Evolutionary conservation across 2,329 filamentous ascomycete genomes (phyloP), one percentile per base, ranked within the genome.

Genomic region (Dendryphion nanum): DNA sequence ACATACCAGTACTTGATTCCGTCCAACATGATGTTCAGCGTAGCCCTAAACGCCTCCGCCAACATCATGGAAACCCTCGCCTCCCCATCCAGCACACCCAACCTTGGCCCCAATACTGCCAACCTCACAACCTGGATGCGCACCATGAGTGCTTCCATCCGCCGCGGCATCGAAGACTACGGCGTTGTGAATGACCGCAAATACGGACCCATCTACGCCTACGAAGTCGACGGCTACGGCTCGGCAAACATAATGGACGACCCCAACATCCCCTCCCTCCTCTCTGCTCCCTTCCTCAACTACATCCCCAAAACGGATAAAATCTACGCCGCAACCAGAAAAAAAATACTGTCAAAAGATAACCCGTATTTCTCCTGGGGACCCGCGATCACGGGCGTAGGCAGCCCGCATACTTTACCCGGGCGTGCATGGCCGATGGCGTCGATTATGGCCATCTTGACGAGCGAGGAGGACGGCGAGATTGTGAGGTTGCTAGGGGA

Each of bases 11-110:
- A 72, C 39, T 65, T 76, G 30, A 69, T 75, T 30, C 72, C 72
- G 0, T 63, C 63, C 14, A 77, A 76, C 38, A 89, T 89, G 83
- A 86, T 88, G 83, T 83, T 89, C 50, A 72, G 80, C 18, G 68
- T 74, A 7, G 84, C 81, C 45, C 74, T 89, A 7, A 72, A 71
- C 20, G 67, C 72, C 0, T 67, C 74, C 0, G 70, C 72, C 7
- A 47, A 60, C 5, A 80, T 82, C 57, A 76, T 78, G 68, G 64
- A 60, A 14, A 61, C 61, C 18, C 60, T 81, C 32, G 61, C 24
- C 44, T 0, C 21, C 31, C 6, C 71, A 44, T 23, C 23, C 30
- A 14, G 14, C 5, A 4, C 19, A 12, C 6, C 55, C 70, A 47
- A 47, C 60, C 38, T 71, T 77, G 66, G n/a, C n/a, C n/a, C n/a